Base-by-base conservation (phyloP, 2,329 filamentous ascomycete species). In the Fusarium graminum region DNA sequence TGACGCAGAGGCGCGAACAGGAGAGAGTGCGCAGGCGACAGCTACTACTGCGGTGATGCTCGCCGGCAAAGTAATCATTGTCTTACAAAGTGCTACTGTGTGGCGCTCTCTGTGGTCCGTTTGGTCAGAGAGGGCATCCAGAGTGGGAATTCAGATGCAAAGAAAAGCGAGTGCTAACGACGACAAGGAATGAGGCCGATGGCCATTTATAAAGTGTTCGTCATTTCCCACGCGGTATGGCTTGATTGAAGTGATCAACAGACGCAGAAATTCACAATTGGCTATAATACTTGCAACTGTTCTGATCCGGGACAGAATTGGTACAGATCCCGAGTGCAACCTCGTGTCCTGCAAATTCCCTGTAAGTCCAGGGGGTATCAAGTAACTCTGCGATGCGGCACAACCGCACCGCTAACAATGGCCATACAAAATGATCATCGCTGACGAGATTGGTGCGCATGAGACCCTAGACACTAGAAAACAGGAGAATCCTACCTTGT, bases 381-480 rank as follows among this genome's bases (percentile, higher is more conserved):
- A 25, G n/a, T 26, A 10, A 32, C 28, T 11, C 3, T 13, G 17
- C 30, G 25, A 5, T 12, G 14, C 22, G 16, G 22, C 28, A 30
- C 22, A 10, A 34, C 47, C 32, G 39, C 36, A 28, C 19, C 32
- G 7, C 17, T 2, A n/a, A 4, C 34, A 16, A 16, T 30, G 36
- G 29, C 29, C n/a, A 3, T 10, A 14, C 6, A 19, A 5, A 8
- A 8, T 2, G 45, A 60, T 60, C 39, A 0, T 32, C 28, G 22
- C 17, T 32, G 16, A 26, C 4, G 9, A n/a, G 45, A 60, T 60
- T 60, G 39, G 55, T 11, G 55, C 57, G 57, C 39, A 45, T 60
- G n/a, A 6, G 9, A 7, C 34, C 7, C 32, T 34, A 8, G 14
- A 36, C 9, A n/a, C 14, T n/a, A 10, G 7, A n/a, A n/a, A 16